Conservation (phyloP, 2,329 filamentous ascomycete species). For the Orbilia ellipsospora region DNA sequence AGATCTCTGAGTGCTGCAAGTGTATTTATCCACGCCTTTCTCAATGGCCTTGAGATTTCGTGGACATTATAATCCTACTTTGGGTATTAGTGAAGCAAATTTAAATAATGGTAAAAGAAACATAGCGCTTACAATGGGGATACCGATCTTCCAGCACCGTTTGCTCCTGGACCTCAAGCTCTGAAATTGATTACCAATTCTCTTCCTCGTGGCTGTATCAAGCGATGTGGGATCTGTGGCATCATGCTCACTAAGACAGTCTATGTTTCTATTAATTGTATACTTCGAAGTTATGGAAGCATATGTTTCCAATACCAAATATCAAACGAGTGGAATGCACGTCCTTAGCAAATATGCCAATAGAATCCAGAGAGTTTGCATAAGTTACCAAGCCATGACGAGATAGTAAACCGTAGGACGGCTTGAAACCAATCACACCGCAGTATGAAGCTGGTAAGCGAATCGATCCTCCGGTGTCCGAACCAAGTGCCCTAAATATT, state of each 20-base stretch:
- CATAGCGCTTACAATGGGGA: slow-evolving; percentile 64
- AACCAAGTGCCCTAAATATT: slow-evolving; percentile 76
- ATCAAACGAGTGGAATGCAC: slow-evolving; percentile 68
- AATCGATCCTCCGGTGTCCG: slow-evolving; percentile 91
- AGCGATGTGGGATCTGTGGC: slow-evolving; percentile 31
- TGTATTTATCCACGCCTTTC: slow-evolving; percentile 74
- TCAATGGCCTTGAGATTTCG: slow-evolving; percentile 78
- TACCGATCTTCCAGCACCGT: slow-evolving; percentile 63
- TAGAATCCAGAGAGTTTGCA: slow-evolving; percentile 91
- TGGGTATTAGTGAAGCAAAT: slow-evolving; percentile 60
- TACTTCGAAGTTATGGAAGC: neutral
- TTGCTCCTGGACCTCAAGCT: neutral
- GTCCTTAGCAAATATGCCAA: slow-evolving; percentile 76
- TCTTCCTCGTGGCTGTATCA: neutral
- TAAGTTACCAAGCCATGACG: slow-evolving; percentile 89
- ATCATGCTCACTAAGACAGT: slow-evolving; percentile 36
- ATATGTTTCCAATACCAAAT: slow-evolving; percentile 40
- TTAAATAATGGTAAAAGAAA: neutral
- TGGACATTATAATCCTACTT: slow-evolving; percentile 83
- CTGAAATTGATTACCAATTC: no score
- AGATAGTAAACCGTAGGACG: slow-evolving; percentile 87
- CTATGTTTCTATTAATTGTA: neutral
- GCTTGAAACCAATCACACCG: slow-evolving; percentile 85
- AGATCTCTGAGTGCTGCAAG: slow-evolving; percentile 70
- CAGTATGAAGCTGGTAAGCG: slow-evolving; percentile 88